Evolutionary conservation across 2,329 filamentous ascomycete species (phyloP).

Genomic region (Monosporascus sp.): DNA sequence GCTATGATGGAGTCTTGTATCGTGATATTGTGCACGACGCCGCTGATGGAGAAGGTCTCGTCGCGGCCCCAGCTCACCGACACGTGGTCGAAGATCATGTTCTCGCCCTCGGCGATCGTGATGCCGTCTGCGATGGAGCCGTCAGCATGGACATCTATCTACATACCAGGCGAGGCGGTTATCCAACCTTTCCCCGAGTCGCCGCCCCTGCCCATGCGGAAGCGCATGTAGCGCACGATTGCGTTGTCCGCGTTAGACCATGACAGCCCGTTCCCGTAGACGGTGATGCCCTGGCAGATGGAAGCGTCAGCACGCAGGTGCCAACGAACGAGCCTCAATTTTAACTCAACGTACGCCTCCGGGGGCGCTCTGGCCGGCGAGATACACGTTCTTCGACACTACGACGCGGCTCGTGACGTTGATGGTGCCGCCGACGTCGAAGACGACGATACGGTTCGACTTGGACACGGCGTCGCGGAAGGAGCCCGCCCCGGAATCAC

Average conservation of each 20-base stretch:
- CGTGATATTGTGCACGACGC: constrained; percentile 41
- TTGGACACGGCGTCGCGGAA: constrained; percentile 44
- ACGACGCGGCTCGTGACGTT: constrained; percentile 40
- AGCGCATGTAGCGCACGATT: constrained; percentile 49
- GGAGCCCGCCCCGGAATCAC: constrained; percentile 41
- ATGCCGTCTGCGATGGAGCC: constrained; percentile 33
- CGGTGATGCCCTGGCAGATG: constrained; percentile 33
- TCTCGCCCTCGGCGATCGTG: constrained; percentile 44
- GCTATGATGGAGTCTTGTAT: constrained; percentile 48
- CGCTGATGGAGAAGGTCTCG: constrained; percentile 48
- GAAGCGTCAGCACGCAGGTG: neutral
- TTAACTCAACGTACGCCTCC: constrained; percentile 32
- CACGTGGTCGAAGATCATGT: constrained; percentile 53
- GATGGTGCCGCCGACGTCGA: constrained; percentile 44
- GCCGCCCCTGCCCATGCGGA: constrained; percentile 47
- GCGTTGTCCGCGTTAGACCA: constrained; percentile 46
- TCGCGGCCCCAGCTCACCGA: constrained; percentile 50
- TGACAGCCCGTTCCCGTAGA: constrained; percentile 49
- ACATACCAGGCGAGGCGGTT: neutral
- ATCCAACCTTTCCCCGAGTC: constrained; percentile 38
- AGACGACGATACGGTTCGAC: constrained; percentile 43
- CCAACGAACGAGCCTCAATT: neutral
- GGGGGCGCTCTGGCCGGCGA: constrained; percentile 45
- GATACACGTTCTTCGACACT: constrained; percentile 40
- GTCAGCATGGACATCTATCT: neutral